Conservation (phyloP, 2,329 filamentous ascomycete genomes). For the Epichloe scottii region DNA sequence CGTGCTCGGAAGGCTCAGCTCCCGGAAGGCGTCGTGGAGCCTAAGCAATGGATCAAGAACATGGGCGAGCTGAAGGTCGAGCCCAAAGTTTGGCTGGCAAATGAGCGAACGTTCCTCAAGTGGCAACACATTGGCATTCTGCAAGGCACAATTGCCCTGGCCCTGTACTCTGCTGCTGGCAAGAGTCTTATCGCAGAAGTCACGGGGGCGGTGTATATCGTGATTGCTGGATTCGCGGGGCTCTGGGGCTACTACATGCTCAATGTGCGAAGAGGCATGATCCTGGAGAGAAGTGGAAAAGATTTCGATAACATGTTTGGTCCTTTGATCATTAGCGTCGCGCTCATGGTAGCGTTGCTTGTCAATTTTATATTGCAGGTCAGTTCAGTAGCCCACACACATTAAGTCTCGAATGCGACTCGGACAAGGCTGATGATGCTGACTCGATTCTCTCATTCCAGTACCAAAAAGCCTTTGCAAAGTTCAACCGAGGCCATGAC, state of each 20-base stretch:
- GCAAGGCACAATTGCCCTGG: constrained; percentile 70
- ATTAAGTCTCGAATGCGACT: too few species aligned
- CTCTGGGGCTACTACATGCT: constrained; percentile 83
- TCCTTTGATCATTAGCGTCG: constrained; percentile 69
- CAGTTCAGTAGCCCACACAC: constrained; percentile 15
- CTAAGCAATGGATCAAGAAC: constrained; percentile 86
- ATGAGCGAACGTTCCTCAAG: constrained; percentile 95
- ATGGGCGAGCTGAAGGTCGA: constrained; percentile 83
- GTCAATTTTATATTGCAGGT: constrained; percentile 87
- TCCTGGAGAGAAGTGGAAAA: constrained; percentile 72
- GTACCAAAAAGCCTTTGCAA: constrained; percentile 22
- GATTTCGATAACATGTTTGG: constrained; percentile 87
- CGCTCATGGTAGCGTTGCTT: constrained; percentile 64
- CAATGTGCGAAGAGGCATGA: constrained; percentile 62
- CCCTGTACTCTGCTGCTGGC: constrained; percentile 79
- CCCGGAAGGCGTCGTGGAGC: constrained; percentile 80
- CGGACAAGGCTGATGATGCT: background rate
- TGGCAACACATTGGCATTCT: constrained; percentile 94
- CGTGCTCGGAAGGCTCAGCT: constrained; percentile 42
- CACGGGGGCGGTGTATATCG: constrained; percentile 73
- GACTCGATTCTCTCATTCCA: constrained; percentile 4
- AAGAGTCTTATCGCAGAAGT: constrained; percentile 62
- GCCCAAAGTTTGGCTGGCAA: constrained; percentile 96
- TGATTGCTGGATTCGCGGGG: constrained; percentile 71
- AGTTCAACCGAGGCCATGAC: constrained; percentile 12